Base-by-base conservation (phyloP, 2,329 filamentous ascomycete genomes). In the Camillea tinctor region DNA sequence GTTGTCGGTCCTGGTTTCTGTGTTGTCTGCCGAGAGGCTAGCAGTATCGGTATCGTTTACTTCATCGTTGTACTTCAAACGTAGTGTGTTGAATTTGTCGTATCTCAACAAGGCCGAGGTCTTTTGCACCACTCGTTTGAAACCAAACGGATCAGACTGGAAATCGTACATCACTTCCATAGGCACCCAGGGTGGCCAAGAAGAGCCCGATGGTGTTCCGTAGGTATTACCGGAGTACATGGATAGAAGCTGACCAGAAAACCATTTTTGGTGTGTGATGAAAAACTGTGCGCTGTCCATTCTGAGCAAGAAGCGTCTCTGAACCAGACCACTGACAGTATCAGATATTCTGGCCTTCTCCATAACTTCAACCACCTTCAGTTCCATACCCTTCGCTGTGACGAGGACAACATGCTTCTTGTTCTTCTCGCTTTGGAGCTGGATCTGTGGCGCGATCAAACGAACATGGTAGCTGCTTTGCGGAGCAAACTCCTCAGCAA, bases 221-320 rank as follows among this genome's bases (percentile, higher is more conserved):
- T 99, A 99, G 61, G 88, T 89, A 75, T 94, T 97, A 56, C 93
- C 94, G 21, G 94, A 93, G 73, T 99, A 98, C 81, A 97, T 90
- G 56, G 95, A 93, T 56, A 97, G 83, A 64, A 96, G 86, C 63
- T 91, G 90, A 9, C 89, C 90, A 13, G 86, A 84, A 75, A 99
- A 94, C 74, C 89, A 95, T 77, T 96, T 96, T 69, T 94, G 91
- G 63, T 94, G 94, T 0, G 94, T 95, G 54, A 99, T 93, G 68
- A 99, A 99, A 77, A 99, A 97, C 74, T 99, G 95, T 24, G 96
- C 90, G 72, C 94, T 96, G 76, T 99, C 95, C 90, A 98, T 97
- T 66, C 93, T 92, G 64, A 97, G 88, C 24, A 93, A 86, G 78
- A 98, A 97, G 7, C 95, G 90, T 44, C 93, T 90, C 73, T 99